phyloP scores from a whole-genome alignment of 352 stramenopile genomes.

The Pythium aphanidermatum region DNA sequence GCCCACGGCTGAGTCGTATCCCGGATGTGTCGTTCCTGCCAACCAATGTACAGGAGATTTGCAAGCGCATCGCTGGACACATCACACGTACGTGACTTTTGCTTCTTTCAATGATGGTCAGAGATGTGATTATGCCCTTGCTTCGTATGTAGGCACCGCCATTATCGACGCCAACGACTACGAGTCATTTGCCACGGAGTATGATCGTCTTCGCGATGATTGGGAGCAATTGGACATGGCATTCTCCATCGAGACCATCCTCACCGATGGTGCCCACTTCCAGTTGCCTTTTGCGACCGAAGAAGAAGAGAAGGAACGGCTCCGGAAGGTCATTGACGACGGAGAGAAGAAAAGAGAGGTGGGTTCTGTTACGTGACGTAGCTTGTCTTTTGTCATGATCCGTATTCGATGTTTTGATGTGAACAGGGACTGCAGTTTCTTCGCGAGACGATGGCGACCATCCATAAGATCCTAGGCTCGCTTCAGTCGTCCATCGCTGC shows the following conservation, averaged over 20 bases:
- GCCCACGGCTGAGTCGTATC: conserved; percentile 33
- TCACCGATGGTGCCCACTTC: conserved; percentile 14
- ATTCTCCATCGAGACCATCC: conserved; percentile 20
- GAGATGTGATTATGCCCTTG: too few relatives aligned
- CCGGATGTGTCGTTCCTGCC: conserved; percentile 54
- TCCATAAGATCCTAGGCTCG: conserved; percentile 14
- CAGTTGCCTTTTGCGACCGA: conserved; percentile 11
- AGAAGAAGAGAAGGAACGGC: conserved; percentile 6
- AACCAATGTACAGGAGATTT: conserved; percentile 37
- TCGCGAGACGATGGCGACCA: conserved; percentile 13
- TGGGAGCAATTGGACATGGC: conserved; percentile 67
- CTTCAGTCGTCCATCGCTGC: conserved; percentile 12
- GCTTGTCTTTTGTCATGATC: too few relatives aligned
- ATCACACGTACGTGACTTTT: conserved; percentile 23
- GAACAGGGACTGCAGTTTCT: conserved; percentile 14
- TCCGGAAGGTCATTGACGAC: conserved; percentile 1
- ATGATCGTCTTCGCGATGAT: conserved; percentile 39
- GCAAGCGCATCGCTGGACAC: conserved; percentile 40
- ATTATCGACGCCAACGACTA: conserved; percentile 67
- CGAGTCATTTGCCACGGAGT: conserved; percentile 38
- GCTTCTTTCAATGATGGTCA: too few relatives aligned
- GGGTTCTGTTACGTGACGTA: neutral
- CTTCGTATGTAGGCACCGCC: conserved; percentile 30
- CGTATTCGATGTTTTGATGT: neutral
- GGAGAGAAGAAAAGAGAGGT: conserved; percentile 18